phyloP scores from a whole-genome alignment of 495 filamentous ascomycete species.

The Penicillium macrosclerotiorum region DNA sequence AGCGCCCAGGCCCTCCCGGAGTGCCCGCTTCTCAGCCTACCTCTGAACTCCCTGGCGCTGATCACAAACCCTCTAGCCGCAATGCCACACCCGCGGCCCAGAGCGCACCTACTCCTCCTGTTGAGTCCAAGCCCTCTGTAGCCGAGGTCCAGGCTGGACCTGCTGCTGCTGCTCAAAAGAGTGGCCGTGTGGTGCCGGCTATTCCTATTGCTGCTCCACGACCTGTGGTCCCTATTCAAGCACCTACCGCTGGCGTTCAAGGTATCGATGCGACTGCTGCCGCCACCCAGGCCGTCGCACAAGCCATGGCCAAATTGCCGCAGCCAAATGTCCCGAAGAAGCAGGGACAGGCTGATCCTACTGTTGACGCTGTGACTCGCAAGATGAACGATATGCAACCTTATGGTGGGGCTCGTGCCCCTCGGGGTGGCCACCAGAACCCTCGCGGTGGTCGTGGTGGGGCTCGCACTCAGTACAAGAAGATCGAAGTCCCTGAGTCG shows the following conservation, averaged over 20 bases:
- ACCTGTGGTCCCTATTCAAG: constrained; percentile 40
- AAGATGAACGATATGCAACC: constrained; percentile 87
- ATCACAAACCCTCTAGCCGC: constrained; percentile 37
- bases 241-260: constrained; percentile 27
- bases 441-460: constrained; percentile 55
- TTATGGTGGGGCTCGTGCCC: constrained; percentile 50
- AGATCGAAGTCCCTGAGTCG: constrained; percentile 80
- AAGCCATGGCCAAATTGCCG: constrained; percentile 81
- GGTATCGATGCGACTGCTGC: constrained; percentile 72
- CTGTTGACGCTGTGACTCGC: constrained; percentile 75
- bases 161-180: constrained; percentile 50
- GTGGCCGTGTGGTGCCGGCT: constrained; percentile 69
- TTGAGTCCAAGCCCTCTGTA: constrained; percentile 65
- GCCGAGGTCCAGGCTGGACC: constrained; percentile 49
- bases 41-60: constrained; percentile 44
- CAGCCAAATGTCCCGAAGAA: constrained; percentile 49
- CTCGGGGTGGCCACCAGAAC: constrained; percentile 50
- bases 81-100: constrained; percentile 38
- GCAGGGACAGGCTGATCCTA: constrained; percentile 39
- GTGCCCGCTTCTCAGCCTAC: constrained; percentile 34
- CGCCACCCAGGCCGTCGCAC: constrained; percentile 81
- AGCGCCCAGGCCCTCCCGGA: constrained; percentile 35
- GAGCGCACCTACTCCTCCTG: constrained; percentile 53
- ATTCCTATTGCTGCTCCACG: constrained; percentile 53
- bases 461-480: constrained; percentile 55